These are phyloP conservation scores for Umbilicaria muhlenbergii DNA, from an alignment of 495 filamentous ascomycete genomes.

Conservation along the genomic window DNA sequence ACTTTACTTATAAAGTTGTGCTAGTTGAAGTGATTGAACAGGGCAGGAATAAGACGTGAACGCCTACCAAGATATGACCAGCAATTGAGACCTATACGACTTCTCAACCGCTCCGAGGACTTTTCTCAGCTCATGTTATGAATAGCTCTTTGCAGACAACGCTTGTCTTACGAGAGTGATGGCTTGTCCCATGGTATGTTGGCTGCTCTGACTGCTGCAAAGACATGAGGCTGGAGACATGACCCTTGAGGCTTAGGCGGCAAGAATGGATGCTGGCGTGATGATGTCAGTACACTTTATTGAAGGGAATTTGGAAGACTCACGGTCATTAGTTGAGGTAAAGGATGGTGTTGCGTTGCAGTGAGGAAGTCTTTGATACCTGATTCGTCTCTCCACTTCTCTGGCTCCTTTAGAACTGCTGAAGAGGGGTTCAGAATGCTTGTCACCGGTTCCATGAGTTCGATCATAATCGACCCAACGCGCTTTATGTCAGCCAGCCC, in stretches of 20 bases:
- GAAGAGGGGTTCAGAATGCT: neutral
- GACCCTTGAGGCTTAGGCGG: neutral
- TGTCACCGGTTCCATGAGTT: slow-evolving; percentile 1
- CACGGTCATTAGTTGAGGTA: slow-evolving; percentile 3
- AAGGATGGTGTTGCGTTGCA: slow-evolving; percentile 4
- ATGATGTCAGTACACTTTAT: too few relatives aligned
- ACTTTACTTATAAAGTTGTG: too few relatives aligned
- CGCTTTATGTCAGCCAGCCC: neutral
- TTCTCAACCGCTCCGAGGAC: too few relatives aligned
- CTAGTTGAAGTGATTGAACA: too few relatives aligned
- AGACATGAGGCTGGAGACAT: neutral
- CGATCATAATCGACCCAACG: neutral
- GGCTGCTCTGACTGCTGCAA: neutral
- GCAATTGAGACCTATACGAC: too few relatives aligned
- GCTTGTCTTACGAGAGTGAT: too few relatives aligned
- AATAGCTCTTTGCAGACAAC: too few relatives aligned
- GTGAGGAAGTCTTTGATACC: slow-evolving; percentile 5
- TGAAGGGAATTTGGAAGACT: neutral
- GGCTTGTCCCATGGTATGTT: neutral
- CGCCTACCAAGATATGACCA: too few relatives aligned
- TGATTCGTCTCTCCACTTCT: neutral
- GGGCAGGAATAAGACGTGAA: too few relatives aligned
- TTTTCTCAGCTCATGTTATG: too few relatives aligned
- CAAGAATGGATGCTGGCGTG: neutral
- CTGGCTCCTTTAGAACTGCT: neutral